Percentiles rank a stretch among this genome's conserved stretches.
These are phyloP conservation scores for Penicillium desertorum DNA, from an alignment of 495 filamentous ascomycete genomes.

Conservation along the genomic window DNA sequence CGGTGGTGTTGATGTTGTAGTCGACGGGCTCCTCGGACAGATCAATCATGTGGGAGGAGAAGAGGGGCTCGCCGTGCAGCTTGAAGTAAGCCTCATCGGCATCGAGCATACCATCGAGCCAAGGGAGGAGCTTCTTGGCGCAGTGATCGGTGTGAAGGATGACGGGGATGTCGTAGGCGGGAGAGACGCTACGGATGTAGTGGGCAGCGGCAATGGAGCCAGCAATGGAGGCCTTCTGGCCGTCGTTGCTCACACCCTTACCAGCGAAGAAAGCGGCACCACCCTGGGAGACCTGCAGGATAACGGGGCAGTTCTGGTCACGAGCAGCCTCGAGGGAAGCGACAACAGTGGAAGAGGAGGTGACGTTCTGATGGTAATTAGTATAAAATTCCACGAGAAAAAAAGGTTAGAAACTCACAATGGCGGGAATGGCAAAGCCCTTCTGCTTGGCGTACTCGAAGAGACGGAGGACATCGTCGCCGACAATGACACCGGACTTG, in stretches of 20 bases:
- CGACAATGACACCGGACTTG: conserved; percentile 84
- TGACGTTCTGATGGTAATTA: conserved; percentile 62
- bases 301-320: conserved; percentile 82
- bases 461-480: conserved; percentile 75
- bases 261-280: conserved; percentile 93
- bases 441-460: conserved; percentile 84
- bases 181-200: conserved; percentile 88
- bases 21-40: conserved; percentile 84
- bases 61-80: conserved; percentile 86
- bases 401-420: conserved; percentile 54
- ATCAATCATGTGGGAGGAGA: conserved; percentile 97
- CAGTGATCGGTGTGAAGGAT: conserved; percentile 92
- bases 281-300: conserved; percentile 89
- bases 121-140: conserved; percentile 90
- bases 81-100: conserved; percentile 93
- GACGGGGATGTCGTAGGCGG: conserved; percentile 85
- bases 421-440: conserved; percentile 85
- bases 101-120: conserved; percentile 95
- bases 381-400: background rate
- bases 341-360: conserved; percentile 86
- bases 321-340: conserved; percentile 89
- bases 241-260: conserved; percentile 82
- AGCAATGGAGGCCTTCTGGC: conserved; percentile 84
- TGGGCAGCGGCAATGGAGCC: conserved; percentile 87
- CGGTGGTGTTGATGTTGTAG: conserved; percentile 87